Base-by-base conservation (phyloP, 2,329 filamentous ascomycete genomes). In the Ophiostoma sp. region DNA sequence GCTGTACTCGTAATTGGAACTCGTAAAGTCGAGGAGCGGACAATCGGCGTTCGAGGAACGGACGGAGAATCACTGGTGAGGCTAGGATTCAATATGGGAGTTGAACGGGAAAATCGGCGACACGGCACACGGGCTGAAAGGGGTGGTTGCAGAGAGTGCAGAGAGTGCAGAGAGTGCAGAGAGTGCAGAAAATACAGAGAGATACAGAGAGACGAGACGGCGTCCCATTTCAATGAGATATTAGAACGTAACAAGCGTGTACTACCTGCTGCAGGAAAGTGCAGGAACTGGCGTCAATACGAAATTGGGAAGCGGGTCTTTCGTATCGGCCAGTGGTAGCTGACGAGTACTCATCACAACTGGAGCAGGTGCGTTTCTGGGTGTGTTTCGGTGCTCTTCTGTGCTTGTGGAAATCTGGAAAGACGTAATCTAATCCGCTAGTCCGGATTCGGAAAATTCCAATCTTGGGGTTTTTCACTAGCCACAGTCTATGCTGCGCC, bases 301-400 rank as follows among this genome's bases (percentile, higher is more conserved):
- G 69, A 71, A 71, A 71, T 71, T 71, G 69, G 50, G 57, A 50
- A 50, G 69, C 55, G 69, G 69, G 69, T 71, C 69, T 63, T 9
- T 45, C 39, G 55, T 71, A 48, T 71, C 69, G 17, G 55, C 55
- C 69, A 63, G 69, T 61, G 36, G 39, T 42, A 70, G 59, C 70
- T 66, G 61, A 64, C 59, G 70, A 66, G 63, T 66, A 66, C 63
- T 71, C 59, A 33, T 31, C 31, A n/a, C n/a, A n/a, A n/a, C n/a
- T n/a, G n/a, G n/a, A n/a, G n/a, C n/a, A n/a, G n/a, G n/a, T n/a
- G n/a, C n/a, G 12, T 2, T 22, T 5, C 3, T 55, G 50, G n/a
- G 22, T 15, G 17, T 17, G 3, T n/a, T 52, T 22, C n/a, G 22
- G 50, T 52, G 45, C 12, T 19, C 19, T 22, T 55, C 19, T 25